Evolutionary conservation across 768 basidiomycete species (phyloP).

Genomic region (Clavulina sp.): DNA sequence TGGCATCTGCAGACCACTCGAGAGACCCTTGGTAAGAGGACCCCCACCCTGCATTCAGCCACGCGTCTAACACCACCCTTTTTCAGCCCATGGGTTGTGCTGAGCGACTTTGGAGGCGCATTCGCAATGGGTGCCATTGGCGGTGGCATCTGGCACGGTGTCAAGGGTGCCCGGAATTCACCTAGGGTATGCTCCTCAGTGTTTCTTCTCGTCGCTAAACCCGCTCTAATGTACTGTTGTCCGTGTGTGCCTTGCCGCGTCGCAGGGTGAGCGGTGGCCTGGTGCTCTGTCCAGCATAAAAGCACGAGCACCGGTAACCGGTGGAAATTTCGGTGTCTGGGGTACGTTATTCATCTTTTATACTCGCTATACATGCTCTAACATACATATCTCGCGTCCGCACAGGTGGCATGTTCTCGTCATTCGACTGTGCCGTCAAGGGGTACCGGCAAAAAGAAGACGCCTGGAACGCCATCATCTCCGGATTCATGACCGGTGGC

Average conservation of each 20-base stretch:
- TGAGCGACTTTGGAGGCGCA: conserved; percentile 95
- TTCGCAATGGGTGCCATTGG: conserved; percentile 97
- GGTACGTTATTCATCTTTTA: conserved; percentile 17
- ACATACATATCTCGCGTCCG: neutral
- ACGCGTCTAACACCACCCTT: neutral
- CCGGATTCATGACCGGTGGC: conserved; percentile 97
- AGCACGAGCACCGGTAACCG: conserved; percentile 93
- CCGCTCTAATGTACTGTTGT: conserved; percentile 1
- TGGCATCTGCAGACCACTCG: conserved; percentile 86
- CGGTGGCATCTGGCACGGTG: conserved; percentile 96
- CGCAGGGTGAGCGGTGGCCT: conserved; percentile 79
- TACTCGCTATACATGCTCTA: neutral
- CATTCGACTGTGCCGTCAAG: conserved; percentile 96
- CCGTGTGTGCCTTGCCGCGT: neutral
- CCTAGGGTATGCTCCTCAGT: conserved; percentile 49
- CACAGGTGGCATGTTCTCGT: conserved; percentile 91
- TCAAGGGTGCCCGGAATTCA: conserved; percentile 94
- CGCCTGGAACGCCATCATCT: conserved; percentile 97
- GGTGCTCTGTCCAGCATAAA: conserved; percentile 94
- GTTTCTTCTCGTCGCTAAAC: neutral
- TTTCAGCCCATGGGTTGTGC: conserved; percentile 87
- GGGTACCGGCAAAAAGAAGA: conserved; percentile 94
- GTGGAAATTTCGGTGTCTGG: conserved; percentile 92
- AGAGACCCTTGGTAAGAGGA: conserved; percentile 68
- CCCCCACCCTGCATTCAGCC: neutral